These are phyloP conservation scores for Candida easanensis DNA, from an alignment of 805 yeast genomes.

Conservation along the genomic window DNA sequence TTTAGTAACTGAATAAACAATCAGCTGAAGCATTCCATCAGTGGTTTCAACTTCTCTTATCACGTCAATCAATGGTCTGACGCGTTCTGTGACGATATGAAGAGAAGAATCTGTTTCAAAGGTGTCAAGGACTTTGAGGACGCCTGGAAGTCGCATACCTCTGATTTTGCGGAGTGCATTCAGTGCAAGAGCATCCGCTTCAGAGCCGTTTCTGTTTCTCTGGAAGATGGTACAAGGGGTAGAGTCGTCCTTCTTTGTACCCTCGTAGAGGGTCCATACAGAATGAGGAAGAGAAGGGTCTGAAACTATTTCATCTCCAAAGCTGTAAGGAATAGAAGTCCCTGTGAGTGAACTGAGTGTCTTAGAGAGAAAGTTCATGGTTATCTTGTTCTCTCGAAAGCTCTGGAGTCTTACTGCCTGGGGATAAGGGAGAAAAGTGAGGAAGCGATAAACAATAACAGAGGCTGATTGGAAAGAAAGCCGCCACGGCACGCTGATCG, in stretches of 20 bases:
- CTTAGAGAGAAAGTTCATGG: constrained; percentile 68
- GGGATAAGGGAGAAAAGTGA: background rate
- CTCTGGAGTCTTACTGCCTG: background rate
- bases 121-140: constrained; percentile 59
- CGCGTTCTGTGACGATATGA: constrained; percentile 67
- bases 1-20: constrained; percentile 52
- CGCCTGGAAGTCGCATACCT: constrained; percentile 66
- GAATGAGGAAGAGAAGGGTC: constrained; percentile 34
- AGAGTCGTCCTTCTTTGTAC: constrained; percentile 46
- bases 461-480: too few relatives aligned
- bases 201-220: constrained; percentile 45
- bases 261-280: constrained; percentile 66
- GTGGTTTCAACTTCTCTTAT: constrained; percentile 32
- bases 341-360: constrained; percentile 59
- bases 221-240: constrained; percentile 62
- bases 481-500: too few relatives aligned
- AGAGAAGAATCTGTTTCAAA: constrained; percentile 56
- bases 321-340: constrained; percentile 52
- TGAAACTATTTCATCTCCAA: constrained; percentile 41
- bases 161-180: constrained; percentile 48
- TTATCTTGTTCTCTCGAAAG: background rate
- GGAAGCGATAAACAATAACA: too few relatives aligned
- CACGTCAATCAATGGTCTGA: constrained; percentile 46
- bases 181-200: constrained; percentile 36
- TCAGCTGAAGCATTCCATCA: constrained; percentile 43